These are phyloP conservation scores for Zanthoxylum bungeanum DNA, from an alignment of 345 rosid species.

Conservation along the genomic window DNA sequence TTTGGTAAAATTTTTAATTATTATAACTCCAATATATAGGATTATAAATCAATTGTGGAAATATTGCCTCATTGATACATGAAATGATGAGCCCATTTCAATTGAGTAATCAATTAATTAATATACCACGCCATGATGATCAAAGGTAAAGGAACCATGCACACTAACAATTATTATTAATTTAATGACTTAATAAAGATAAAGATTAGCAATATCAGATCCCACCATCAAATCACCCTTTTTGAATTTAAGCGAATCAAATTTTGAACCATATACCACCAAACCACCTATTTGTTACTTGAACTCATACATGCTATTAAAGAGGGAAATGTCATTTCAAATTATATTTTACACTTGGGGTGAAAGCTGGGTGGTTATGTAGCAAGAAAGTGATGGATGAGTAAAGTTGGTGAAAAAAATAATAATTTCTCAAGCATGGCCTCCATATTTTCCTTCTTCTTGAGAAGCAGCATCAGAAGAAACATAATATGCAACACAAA, in stretches of 20 bases:
- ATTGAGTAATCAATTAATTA: not conserved
- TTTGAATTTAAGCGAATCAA: too few species aligned
- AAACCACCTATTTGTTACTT: too few species aligned
- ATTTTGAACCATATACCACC: too few species aligned
- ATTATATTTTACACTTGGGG: not conserved
- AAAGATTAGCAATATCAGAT: not conserved
- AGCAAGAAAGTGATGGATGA: conserved; percentile 1
- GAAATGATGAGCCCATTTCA: not conserved
- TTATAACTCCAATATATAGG: too few species aligned
- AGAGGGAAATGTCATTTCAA: not conserved
- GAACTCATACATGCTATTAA: not conserved
- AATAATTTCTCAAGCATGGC: conserved; percentile 14
- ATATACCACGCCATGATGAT: not conserved
- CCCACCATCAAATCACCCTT: too few species aligned
- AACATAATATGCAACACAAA: conserved; percentile 74
- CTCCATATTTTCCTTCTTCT: conserved; percentile 39
- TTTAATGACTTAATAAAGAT: not conserved
- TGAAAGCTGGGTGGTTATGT: not conserved
- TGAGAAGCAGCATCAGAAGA: conserved; percentile 59
- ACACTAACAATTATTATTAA: not conserved
- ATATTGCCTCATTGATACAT: not conserved
- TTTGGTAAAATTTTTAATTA: too few species aligned
- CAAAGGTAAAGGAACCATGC: not conserved
- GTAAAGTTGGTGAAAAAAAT: not conserved
- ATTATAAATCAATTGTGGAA: not conserved